A percentile compares a stretch with the other conserved stretches of the same genome.
phyloP scores from a whole-genome alignment of 1,284 basidiomycete genomes.

The Cryptococcus sp. region DNA sequence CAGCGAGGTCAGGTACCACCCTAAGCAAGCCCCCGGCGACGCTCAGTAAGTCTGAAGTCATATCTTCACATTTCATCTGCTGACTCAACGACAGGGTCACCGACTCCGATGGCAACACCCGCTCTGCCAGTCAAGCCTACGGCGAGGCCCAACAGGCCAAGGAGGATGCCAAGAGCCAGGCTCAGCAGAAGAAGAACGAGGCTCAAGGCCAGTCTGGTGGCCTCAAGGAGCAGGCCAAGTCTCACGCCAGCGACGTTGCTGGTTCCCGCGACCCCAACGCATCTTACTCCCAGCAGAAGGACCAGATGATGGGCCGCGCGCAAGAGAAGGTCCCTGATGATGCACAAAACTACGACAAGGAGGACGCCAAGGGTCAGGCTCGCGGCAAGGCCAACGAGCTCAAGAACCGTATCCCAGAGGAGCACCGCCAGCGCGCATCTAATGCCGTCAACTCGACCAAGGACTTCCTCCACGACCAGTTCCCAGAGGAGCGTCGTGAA shows the following conservation, averaged over 20 bases:
- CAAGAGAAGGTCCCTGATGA: constrained; percentile 50
- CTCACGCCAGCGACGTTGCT: constrained; percentile 58
- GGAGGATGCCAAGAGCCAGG: constrained; percentile 45
- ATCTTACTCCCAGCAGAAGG: constrained; percentile 43
- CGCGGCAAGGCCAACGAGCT: constrained; percentile 54
- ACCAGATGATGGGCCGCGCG: constrained; percentile 44
- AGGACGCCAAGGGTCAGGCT: constrained; percentile 64
- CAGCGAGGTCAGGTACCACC: constrained; percentile 55
- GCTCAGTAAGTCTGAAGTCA: constrained; percentile 32
- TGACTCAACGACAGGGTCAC: constrained; percentile 31
- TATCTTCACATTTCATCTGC: not conserved
- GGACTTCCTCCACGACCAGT: constrained; percentile 77
- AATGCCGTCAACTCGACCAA: constrained; percentile 58
- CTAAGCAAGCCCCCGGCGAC: constrained; percentile 48
- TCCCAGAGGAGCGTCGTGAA: constrained; percentile 82
- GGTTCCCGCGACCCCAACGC: constrained; percentile 55
- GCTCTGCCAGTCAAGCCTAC: constrained; percentile 48
- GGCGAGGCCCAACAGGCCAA: constrained; percentile 50
- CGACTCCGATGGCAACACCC: constrained; percentile 49
- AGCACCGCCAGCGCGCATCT: constrained; percentile 38
- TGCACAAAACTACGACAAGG: constrained; percentile 35
- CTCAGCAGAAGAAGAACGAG: constrained; percentile 36
- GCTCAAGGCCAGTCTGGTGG: constrained; percentile 45
- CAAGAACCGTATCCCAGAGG: constrained; percentile 56
- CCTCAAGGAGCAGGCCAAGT: constrained; percentile 55